Percentiles rank a stretch among this genome's conserved stretches.
Conservation (phyloP, 2,329 filamentous ascomycete genomes). For the Fusarium tupiense region DNA sequence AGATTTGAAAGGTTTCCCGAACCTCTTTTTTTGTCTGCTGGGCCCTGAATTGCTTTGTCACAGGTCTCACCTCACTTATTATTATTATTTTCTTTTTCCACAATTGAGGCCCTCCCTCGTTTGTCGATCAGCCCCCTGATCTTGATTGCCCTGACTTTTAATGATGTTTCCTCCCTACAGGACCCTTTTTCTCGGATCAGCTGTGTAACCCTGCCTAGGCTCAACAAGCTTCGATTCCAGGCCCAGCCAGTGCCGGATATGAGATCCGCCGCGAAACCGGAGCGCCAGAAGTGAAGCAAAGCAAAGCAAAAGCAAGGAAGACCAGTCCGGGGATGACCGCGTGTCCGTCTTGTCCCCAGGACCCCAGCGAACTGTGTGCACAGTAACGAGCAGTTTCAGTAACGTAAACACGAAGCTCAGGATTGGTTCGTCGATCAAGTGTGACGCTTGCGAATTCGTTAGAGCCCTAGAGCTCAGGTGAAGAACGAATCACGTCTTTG, state of each 20-base stretch:
- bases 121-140: conserved; percentile 6
- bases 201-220: conserved; percentile 20
- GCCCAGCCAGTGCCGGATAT: conserved; percentile 37
- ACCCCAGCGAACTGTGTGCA: conserved; percentile 30
- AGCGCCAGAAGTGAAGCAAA: conserved; percentile 10
- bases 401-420: conserved; percentile 42
- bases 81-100: background rate
- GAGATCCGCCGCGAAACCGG: conserved; percentile 32
- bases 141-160: background rate
- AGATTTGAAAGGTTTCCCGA: background rate
- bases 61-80: conserved; percentile 24
- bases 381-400: conserved; percentile 35
- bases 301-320: conserved; percentile 20
- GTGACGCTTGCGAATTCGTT: conserved; percentile 29
- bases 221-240: conserved; percentile 28
- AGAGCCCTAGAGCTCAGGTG: conserved; percentile 19
- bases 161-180: conserved; percentile 10
- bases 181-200: conserved; percentile 17
- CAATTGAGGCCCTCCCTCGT: conserved; percentile 4
- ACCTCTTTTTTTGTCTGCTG: conserved; percentile 19
- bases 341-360: conserved; percentile 39
- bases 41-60: conserved; percentile 8
- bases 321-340: conserved; percentile 39
- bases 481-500: conserved; percentile 36
- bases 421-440: conserved; percentile 40